phyloP scores from a whole-genome alignment of 2,329 filamentous ascomycete species.

The Magnaporthiopsis incrustans region DNA sequence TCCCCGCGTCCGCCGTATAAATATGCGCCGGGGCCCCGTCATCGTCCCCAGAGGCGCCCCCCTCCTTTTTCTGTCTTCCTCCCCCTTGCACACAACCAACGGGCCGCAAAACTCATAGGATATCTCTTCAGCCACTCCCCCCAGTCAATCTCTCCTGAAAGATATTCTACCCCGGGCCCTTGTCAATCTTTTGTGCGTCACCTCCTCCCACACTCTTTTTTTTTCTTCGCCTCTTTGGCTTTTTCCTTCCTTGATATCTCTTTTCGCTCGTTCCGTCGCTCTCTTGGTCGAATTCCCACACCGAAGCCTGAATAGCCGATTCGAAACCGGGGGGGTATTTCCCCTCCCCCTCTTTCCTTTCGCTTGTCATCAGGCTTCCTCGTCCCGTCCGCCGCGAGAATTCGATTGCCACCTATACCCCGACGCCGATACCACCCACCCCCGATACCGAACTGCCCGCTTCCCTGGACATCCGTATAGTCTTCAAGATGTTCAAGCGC shows the following conservation, averaged over 20 bases:
- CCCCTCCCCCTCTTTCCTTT: constrained; percentile 20
- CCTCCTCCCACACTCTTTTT: constrained; percentile 18
- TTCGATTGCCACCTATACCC: constrained; percentile 7
- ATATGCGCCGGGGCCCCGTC: constrained; percentile 22
- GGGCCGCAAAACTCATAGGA: constrained; percentile 53
- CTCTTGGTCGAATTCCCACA: constrained; percentile 29
- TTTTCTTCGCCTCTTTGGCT: constrained; percentile 22
- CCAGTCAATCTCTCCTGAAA: constrained; percentile 25
- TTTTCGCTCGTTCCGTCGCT: constrained; percentile 46
- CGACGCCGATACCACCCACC: constrained; percentile 1
- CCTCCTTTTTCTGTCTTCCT: constrained; percentile 39
- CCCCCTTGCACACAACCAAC: constrained; percentile 45
- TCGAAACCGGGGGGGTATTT: constrained; percentile 14
- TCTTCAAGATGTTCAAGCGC: constrained; percentile 77
- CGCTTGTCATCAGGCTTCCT: constrained; percentile 17
- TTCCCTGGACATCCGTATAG: constrained; percentile 24
- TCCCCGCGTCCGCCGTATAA: constrained; percentile 19
- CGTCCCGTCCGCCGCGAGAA: constrained; percentile 15
- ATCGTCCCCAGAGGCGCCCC: constrained; percentile 16
- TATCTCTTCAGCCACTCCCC: constrained; percentile 43
- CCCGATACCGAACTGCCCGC: neutral
- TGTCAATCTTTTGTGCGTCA: constrained; percentile 39
- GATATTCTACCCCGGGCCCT: constrained; percentile 46
- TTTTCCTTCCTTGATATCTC: constrained; percentile 27
- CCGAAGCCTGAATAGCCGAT: constrained; percentile 13